A percentile compares a stretch with the other conserved stretches of the same genome.
Conservation (phyloP, 495 filamentous ascomycete genomes). For the Lophium mytilinum region DNA sequence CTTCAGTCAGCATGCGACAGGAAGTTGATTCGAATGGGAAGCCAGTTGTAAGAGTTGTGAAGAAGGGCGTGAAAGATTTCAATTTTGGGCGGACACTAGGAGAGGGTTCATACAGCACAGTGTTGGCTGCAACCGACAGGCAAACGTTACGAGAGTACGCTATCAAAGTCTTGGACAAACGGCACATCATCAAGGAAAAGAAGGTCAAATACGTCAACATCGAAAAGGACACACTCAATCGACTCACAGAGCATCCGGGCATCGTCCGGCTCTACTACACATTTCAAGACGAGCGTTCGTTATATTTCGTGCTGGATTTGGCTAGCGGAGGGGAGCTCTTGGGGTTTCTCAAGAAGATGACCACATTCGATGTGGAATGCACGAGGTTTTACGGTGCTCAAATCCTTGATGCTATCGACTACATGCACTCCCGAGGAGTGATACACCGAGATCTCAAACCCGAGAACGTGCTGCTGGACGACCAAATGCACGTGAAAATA, state of each 20-base stretch:
- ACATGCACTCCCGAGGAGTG: constrained; percentile 94
- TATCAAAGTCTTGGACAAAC: constrained; percentile 96
- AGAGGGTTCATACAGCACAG: constrained; percentile 97
- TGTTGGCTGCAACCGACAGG: constrained; percentile 87
- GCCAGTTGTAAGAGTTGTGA: constrained; percentile 71
- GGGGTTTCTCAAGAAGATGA: constrained; percentile 85
- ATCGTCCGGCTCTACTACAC: constrained; percentile 98
- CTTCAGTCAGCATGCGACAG: constrained; percentile 67
- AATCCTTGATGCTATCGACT: constrained; percentile 92
- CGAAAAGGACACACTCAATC: constrained; percentile 95
- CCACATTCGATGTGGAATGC: constrained; percentile 93
- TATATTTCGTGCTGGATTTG: constrained; percentile 95
- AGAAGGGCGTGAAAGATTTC: constrained; percentile 97
- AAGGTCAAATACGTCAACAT: constrained; percentile 99
- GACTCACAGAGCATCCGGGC: constrained; percentile 91
- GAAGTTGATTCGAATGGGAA: constrained; percentile 79
- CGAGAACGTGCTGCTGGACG: constrained; percentile 92
- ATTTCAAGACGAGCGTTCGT: constrained; percentile 90
- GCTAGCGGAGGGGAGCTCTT: constrained; percentile 89
- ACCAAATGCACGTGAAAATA: constrained; percentile 96
- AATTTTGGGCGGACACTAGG: constrained; percentile 86
- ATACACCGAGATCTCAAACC: constrained; percentile 97
- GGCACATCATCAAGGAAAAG: constrained; percentile 99
- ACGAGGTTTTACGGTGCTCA: constrained; percentile 91
- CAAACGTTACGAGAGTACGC: constrained; percentile 95